Percentiles rank a stretch among this genome's conserved stretches.
phyloP scores from a whole-genome alignment of 306 rosid species.

The Quercus berberidifolia region DNA sequence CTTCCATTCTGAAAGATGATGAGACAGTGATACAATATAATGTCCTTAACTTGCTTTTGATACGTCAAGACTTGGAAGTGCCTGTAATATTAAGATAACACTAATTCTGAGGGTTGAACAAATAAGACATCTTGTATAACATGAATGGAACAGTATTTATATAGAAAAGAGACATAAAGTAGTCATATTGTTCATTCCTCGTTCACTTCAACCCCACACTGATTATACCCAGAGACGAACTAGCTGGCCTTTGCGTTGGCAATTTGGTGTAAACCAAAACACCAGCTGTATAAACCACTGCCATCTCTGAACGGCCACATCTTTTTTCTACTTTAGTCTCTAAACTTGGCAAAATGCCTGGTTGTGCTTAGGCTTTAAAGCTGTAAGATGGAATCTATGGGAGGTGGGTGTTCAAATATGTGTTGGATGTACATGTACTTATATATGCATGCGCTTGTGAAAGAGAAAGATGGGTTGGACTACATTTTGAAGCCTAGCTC shows the following conservation, averaged over 20 bases:
- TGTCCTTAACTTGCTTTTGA: too few relatives aligned
- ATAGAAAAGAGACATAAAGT: background rate
- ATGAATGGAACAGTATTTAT: constrained; percentile 13
- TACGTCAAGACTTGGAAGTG: background rate
- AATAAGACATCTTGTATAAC: background rate
- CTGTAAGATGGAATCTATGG: constrained; percentile 2
- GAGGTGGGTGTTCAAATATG: constrained; percentile 3
- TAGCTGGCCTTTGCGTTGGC: constrained; percentile 38
- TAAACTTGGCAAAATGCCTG: background rate
- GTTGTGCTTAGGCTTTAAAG: constrained; percentile 14
- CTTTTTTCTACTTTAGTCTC: constrained; percentile 21
- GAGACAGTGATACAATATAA: too few relatives aligned
- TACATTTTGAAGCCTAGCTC: background rate
- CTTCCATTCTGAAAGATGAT: too few relatives aligned
- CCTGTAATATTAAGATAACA: background rate
- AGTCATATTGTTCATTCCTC: too few relatives aligned
- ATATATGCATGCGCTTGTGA: background rate
- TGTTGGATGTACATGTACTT: background rate
- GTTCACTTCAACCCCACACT: too few relatives aligned
- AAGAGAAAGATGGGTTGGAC: constrained; percentile 6
- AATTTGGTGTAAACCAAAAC: constrained; percentile 31
- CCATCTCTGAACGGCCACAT: constrained; percentile 23
- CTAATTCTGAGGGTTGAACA: background rate
- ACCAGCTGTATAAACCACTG: constrained; percentile 13
- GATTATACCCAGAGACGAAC: background rate